phyloP scores from a whole-genome alignment of 306 rosid species.

The Cucurbita ficifolia region DNA sequence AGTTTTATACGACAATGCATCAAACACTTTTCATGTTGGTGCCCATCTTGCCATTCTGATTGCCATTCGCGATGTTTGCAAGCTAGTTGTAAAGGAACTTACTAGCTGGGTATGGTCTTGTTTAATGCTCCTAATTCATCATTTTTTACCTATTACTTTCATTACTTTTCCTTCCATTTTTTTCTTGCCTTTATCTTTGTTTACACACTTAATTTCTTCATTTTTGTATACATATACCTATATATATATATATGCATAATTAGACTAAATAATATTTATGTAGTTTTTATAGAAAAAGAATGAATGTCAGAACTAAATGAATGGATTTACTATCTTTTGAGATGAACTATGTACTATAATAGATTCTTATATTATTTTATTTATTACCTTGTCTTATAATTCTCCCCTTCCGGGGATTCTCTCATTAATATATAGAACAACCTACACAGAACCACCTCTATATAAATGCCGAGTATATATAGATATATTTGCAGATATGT shows the following conservation, averaged over 20 bases:
- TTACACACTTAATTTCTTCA: background rate
- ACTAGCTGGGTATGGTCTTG: slow-evolving; percentile 79
- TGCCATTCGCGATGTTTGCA: slow-evolving; percentile 98
- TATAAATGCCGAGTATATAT: background rate
- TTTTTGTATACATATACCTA: background rate
- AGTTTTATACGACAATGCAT: slow-evolving; percentile 70
- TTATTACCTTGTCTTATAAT: too few species aligned
- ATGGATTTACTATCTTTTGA: background rate
- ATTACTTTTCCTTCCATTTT: background rate
- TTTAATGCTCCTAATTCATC: background rate
- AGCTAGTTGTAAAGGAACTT: slow-evolving; percentile 91
- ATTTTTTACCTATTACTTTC: background rate
- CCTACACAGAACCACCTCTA: background rate
- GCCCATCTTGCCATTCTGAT: slow-evolving; percentile 74
- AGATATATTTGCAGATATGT: background rate
- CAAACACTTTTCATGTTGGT: slow-evolving; percentile 52
- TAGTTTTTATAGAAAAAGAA: too few species aligned
- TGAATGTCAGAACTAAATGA: background rate
- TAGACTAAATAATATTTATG: background rate
- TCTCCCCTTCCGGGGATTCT: background rate
- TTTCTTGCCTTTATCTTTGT: too few species aligned
- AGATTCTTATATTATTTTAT: background rate
- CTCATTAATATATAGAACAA: background rate
- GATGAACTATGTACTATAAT: background rate
- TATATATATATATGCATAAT: background rate